phyloP scores from a whole-genome alignment of 129 eudicot species.

The Silybum marianum region DNA sequence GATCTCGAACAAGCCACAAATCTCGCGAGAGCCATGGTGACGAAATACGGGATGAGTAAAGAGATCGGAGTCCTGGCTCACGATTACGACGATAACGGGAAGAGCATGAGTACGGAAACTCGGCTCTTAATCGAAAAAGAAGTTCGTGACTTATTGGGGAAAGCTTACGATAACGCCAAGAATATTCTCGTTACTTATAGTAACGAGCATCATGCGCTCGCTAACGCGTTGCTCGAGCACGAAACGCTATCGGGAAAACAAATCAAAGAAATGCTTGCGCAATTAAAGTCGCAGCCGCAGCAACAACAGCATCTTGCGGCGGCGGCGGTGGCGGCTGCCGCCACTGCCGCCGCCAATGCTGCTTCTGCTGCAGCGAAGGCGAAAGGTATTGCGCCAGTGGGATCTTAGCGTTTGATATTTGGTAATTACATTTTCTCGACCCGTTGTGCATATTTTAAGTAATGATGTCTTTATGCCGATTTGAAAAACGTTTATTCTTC shows the following conservation, averaged over 20 bases:
- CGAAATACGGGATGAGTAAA: constrained; percentile 92
- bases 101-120: constrained; percentile 95
- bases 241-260: constrained; percentile 85
- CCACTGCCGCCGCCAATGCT: constrained; percentile 50
- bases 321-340: constrained; percentile 46
- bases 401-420: constrained; percentile 51
- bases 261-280: constrained; percentile 64
- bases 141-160: constrained; percentile 65
- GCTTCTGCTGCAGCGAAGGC: constrained; percentile 77
- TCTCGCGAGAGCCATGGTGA: constrained; percentile 92
- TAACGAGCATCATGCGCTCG: constrained; percentile 81
- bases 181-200: constrained; percentile 56
- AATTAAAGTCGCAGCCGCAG: constrained; percentile 39
- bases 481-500: constrained; percentile 13
- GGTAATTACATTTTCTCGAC: constrained; percentile 9
- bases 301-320: constrained; percentile 51
- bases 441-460: constrained; percentile 32
- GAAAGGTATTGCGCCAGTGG: constrained; percentile 83
- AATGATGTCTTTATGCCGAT: neutral
- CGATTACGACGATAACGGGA: constrained; percentile 84
- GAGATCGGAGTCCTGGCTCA: constrained; percentile 84
- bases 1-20: constrained; percentile 84
- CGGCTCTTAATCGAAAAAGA: constrained; percentile 80
- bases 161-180: constrained; percentile 79
- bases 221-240: constrained; percentile 77